Evolutionary conservation across 2,329 filamentous ascomycete genomes (phyloP).

Genomic region (Camillea tinctor): DNA sequence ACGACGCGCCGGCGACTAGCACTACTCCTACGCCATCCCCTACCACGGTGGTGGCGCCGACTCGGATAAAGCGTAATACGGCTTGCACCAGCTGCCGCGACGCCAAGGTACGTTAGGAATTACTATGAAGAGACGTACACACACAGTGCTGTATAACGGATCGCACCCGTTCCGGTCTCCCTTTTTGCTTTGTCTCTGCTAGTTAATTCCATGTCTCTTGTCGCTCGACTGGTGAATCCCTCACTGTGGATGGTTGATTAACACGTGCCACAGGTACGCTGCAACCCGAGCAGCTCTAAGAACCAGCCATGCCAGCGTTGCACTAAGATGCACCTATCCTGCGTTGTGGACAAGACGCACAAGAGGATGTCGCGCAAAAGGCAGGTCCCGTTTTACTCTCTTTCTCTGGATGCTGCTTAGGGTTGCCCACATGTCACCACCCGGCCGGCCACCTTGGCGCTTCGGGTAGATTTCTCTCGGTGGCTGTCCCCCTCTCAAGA

Average conservation of each 20-base stretch:
- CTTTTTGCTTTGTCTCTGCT: neutral
- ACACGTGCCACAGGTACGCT: conserved; percentile 28
- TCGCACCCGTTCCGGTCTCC: too few relatives aligned
- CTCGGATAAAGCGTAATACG: conserved; percentile 33
- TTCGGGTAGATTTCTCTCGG: neutral
- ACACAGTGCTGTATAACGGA: neutral
- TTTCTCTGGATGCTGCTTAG: neutral
- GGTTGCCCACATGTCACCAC: neutral
- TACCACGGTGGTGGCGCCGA: conserved; percentile 14
- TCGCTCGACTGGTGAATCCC: neutral
- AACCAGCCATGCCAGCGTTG: conserved; percentile 32
- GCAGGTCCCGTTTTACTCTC: conserved; percentile 15
- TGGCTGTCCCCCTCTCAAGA: neutral
- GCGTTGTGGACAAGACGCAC: conserved; percentile 33
- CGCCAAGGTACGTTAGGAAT: conserved; percentile 27
- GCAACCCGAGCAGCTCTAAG: conserved; percentile 29
- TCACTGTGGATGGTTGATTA: neutral
- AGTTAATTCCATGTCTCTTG: neutral
- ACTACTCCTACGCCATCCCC: conserved; percentile 3
- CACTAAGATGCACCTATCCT: conserved; percentile 27
- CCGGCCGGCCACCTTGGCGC: neutral
- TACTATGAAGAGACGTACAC: neutral
- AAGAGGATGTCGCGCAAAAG: conserved; percentile 34
- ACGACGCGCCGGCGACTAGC: conserved; percentile 20
- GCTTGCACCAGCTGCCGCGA: conserved; percentile 35